phyloP scores from a whole-genome alignment of 1,284 basidiomycete genomes.

The Hypsizygus ulmarius region DNA sequence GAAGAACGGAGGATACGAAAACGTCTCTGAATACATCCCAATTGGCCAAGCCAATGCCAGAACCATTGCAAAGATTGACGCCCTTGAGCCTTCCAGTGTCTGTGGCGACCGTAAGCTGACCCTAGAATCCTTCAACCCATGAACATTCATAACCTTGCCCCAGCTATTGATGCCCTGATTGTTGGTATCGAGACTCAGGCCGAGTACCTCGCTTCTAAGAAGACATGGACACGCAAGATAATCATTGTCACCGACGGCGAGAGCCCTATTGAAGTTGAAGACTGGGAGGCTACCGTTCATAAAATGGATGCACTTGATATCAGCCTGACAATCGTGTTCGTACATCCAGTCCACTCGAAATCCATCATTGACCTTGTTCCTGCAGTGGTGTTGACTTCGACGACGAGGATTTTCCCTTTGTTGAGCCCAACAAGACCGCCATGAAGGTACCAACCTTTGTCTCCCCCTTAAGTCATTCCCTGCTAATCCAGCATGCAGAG shows the following conservation, averaged over 20 bases:
- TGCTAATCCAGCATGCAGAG: constrained; percentile 42
- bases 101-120: constrained; percentile 64
- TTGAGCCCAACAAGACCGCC: constrained; percentile 65
- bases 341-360: neutral
- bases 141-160: neutral
- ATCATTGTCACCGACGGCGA: constrained; percentile 81
- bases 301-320: constrained; percentile 67
- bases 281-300: constrained; percentile 68
- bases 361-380: neutral
- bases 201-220: constrained; percentile 57
- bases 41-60: constrained; percentile 75
- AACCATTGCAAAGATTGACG: constrained; percentile 73
- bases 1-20: constrained; percentile 66
- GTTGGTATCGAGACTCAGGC: constrained; percentile 81
- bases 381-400: constrained; percentile 82
- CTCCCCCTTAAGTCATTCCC: neutral
- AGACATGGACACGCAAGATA: constrained; percentile 80
- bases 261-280: constrained; percentile 65
- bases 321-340: constrained; percentile 64
- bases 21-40: constrained; percentile 76
- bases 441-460: constrained; percentile 56
- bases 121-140: neutral
- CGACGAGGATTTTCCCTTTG: constrained; percentile 62
- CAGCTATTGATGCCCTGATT: constrained; percentile 86
- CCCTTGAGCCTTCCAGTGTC: constrained; percentile 58